phyloP scores from a whole-genome alignment of 495 filamentous ascomycete species.

The Copromyces sp. region DNA sequence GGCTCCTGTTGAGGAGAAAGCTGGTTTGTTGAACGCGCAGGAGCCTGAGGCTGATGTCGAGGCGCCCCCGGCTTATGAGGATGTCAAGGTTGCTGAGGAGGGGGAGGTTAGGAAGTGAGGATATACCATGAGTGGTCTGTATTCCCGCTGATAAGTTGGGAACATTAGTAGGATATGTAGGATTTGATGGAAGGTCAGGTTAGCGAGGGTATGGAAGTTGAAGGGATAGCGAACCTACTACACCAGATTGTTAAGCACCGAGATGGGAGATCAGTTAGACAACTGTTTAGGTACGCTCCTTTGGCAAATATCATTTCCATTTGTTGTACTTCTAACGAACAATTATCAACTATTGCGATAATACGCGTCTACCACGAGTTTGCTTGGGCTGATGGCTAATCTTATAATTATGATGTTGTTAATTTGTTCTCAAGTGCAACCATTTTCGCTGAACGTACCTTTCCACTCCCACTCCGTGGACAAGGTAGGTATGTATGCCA shows the following conservation, averaged over 20 bases:
- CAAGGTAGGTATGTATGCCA: too few relatives aligned
- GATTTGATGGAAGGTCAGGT: neutral
- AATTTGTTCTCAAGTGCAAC: neutral
- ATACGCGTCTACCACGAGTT: neutral
- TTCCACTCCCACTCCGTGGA: too few relatives aligned
- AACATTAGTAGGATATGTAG: neutral
- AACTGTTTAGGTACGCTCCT: neutral
- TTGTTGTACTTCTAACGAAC: neutral
- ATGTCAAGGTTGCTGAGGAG: slow-evolving; percentile 1
- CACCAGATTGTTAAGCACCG: neutral
- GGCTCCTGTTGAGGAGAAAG: slow-evolving; percentile 30
- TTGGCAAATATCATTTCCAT: neutral
- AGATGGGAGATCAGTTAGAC: neutral
- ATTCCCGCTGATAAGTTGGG: neutral
- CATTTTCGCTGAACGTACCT: neutral
- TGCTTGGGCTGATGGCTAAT: neutral
- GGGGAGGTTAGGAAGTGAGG: neutral
- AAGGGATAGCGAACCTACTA: neutral
- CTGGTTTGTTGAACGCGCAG: slow-evolving; percentile 31
- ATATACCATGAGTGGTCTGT: neutral
- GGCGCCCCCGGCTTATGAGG: slow-evolving; percentile 31
- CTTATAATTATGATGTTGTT: neutral
- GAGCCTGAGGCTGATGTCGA: slow-evolving; percentile 8
- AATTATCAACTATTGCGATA: neutral
- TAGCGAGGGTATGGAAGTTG: neutral